Percentiles rank a stretch among this genome's conserved stretches.
Evolutionary conservation across 176 grass and related monocot genomes (phyloP).

Genomic region (Guadua angustifolia): DNA sequence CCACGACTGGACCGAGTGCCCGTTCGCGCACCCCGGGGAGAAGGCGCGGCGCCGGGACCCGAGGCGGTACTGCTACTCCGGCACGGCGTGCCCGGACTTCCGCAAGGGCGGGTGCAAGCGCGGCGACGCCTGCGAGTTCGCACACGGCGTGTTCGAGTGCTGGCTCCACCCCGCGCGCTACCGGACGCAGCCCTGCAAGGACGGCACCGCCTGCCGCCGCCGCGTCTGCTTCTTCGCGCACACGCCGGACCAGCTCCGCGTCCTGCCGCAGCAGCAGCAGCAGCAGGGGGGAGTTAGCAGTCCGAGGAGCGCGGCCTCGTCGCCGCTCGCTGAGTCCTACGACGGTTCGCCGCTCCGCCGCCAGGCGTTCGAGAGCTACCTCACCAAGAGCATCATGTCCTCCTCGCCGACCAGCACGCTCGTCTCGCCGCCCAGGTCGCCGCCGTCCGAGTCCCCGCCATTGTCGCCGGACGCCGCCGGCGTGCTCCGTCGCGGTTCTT

Average conservation of each 20-base stretch:
- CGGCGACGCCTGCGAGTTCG: conserved; percentile 74
- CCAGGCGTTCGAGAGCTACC: conserved; percentile 65
- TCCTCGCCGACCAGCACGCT: conserved; percentile 83
- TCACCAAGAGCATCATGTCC: conserved; percentile 53
- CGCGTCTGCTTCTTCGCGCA: conserved; percentile 96
- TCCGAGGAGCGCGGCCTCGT: conserved; percentile 30
- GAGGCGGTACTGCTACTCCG: conserved; percentile 63
- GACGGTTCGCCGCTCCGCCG: conserved; percentile 79
- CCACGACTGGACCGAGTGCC: conserved; percentile 81
- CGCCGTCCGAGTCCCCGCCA: conserved; percentile 75
- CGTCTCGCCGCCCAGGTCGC: conserved; percentile 61
- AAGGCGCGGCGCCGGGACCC: conserved; percentile 68
- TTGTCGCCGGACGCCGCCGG: conserved; percentile 53
- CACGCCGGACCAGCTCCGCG: conserved; percentile 71
- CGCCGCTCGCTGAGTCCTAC: conserved; percentile 63
- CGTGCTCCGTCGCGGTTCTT: conserved; percentile 53
- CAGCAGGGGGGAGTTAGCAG: conserved; percentile 5
- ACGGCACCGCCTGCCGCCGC: conserved; percentile 69
- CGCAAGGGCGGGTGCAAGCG: conserved; percentile 65
- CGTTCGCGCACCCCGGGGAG: conserved; percentile 78
- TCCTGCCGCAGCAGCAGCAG: conserved; percentile 32
- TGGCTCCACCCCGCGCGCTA: conserved; percentile 92
- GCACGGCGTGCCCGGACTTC: conserved; percentile 71
- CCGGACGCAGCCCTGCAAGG: conserved; percentile 88
- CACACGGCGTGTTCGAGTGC: conserved; percentile 84